A percentile compares a stretch with the other conserved stretches of the same genome.
phyloP scores from a whole-genome alignment of 768 basidiomycete genomes.

The Pleurotus sapidus region DNA sequence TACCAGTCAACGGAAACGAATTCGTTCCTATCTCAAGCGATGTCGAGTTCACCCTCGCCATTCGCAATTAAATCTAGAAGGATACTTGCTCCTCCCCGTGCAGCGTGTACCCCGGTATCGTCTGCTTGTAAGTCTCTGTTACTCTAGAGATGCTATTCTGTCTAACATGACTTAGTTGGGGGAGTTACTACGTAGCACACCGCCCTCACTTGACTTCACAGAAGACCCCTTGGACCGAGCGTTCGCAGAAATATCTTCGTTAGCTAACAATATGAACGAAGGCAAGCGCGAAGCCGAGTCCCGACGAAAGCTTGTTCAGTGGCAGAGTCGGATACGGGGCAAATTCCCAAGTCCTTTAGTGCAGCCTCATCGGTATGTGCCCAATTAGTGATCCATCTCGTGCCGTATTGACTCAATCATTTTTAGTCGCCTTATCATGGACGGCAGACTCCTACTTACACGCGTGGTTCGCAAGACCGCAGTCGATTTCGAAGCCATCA shows the following conservation, averaged over 20 bases:
- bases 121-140: conserved; percentile 63
- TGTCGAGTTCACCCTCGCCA: conserved; percentile 88
- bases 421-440: conserved; percentile 85
- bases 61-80: conserved; percentile 91
- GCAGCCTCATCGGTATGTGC: conserved; percentile 88
- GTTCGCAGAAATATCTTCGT: conserved; percentile 77
- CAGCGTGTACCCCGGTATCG: conserved; percentile 98
- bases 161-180: conserved; percentile 56
- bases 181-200: conserved; percentile 80
- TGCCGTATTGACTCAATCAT: conserved; percentile 10
- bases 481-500: conserved; percentile 77
- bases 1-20: conserved; percentile 82
- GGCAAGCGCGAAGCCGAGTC: conserved; percentile 96
- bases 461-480: conserved; percentile 88
- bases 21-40: conserved; percentile 86
- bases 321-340: conserved; percentile 86
- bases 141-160: background rate
- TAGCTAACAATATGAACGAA: conserved; percentile 97
- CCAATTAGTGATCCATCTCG: background rate
- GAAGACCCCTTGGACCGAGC: conserved; percentile 87
- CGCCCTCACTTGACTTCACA: conserved; percentile 70
- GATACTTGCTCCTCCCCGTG: conserved; percentile 90
- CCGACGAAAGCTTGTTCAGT: conserved; percentile 83
- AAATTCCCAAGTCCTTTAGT: conserved; percentile 97
- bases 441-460: conserved; percentile 80